These are phyloP conservation scores for Penicillium egyptiacum DNA, from an alignment of 495 filamentous ascomycete genomes.

Conservation along the genomic window DNA sequence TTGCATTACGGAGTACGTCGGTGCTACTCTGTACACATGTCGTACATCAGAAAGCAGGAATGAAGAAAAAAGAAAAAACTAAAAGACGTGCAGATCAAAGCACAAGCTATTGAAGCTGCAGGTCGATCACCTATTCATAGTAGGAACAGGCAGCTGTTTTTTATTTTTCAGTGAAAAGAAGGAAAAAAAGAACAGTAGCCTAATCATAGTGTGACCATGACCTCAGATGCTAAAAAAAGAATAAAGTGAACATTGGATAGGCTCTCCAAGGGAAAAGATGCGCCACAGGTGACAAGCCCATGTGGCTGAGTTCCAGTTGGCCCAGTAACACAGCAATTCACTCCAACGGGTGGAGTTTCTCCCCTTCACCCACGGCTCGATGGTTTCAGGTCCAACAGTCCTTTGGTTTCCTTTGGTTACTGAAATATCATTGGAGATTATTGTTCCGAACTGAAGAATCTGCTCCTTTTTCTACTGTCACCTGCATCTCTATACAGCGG, in stretches of 20 bases:
- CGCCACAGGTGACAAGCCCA: slow-evolving; percentile 8
- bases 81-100: background rate
- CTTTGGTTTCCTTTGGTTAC: background rate
- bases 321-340: slow-evolving; percentile 35
- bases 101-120: background rate
- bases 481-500: background rate
- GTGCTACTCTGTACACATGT: background rate
- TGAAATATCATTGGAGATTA: slow-evolving; percentile 8
- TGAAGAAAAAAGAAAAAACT: background rate
- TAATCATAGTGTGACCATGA: slow-evolving; percentile 1
- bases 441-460: background rate
- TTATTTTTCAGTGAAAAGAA: background rate
- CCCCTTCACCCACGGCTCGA: slow-evolving; percentile 19
- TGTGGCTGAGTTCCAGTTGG: slow-evolving; percentile 29
- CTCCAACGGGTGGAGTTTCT: slow-evolving; percentile 3
- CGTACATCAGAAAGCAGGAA: background rate
- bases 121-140: too few species aligned
- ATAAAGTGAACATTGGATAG: too few species aligned
- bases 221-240: slow-evolving; percentile 12
- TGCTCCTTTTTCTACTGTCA: background rate
- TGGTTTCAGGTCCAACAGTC: slow-evolving; percentile 11
- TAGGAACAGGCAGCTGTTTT: slow-evolving; percentile 7
- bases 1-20: slow-evolving; percentile 1
- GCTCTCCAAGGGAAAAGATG: background rate
- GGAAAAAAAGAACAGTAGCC: background rate